phyloP scores from a whole-genome alignment of 108 stramenopile genomes.

The Nitzschia inconspicua region DNA sequence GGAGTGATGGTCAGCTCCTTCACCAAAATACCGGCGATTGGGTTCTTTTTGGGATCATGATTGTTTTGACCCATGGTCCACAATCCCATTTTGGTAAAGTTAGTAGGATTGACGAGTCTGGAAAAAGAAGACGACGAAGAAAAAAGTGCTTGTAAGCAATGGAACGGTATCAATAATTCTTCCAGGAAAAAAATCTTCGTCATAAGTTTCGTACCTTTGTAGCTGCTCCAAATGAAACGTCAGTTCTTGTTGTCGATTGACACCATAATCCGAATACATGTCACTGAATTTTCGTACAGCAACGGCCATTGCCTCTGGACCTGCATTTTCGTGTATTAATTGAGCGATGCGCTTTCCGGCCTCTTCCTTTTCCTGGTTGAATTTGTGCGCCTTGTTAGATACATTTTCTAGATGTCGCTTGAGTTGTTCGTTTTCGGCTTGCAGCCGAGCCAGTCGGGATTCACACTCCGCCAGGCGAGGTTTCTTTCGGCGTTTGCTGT shows the following conservation, averaged over 20 bases:
- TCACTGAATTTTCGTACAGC: constrained; percentile 55
- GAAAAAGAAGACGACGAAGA: neutral
- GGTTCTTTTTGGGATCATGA: constrained; percentile 54
- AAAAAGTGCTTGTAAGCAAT: neutral
- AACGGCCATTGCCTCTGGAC: constrained; percentile 27
- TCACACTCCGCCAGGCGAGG: constrained; percentile 56
- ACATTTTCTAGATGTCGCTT: constrained; percentile 61
- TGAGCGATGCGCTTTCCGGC: constrained; percentile 20
- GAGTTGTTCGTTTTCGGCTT: constrained; percentile 62
- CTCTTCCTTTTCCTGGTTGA: constrained; percentile 40
- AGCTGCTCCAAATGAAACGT: constrained; percentile 84
- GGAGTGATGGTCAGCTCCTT: constrained; percentile 74
- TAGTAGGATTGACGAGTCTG: constrained; percentile 70
- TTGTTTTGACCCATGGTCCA: constrained; percentile 84
- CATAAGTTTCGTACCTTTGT: constrained; percentile 41
- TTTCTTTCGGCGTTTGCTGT: constrained; percentile 52
- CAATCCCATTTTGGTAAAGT: constrained; percentile 86
- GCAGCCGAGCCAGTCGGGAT: constrained; percentile 36
- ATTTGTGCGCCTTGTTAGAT: constrained; percentile 32
- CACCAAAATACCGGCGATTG: constrained; percentile 72
- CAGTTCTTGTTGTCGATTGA: constrained; percentile 72
- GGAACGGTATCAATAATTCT: neutral
- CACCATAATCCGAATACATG: constrained; percentile 85
- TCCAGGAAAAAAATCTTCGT: neutral
- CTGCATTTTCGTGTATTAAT: constrained; percentile 27